phyloP scores from a whole-genome alignment of 495 filamentous ascomycete genomes.

The Penicillium antarcticum region DNA sequence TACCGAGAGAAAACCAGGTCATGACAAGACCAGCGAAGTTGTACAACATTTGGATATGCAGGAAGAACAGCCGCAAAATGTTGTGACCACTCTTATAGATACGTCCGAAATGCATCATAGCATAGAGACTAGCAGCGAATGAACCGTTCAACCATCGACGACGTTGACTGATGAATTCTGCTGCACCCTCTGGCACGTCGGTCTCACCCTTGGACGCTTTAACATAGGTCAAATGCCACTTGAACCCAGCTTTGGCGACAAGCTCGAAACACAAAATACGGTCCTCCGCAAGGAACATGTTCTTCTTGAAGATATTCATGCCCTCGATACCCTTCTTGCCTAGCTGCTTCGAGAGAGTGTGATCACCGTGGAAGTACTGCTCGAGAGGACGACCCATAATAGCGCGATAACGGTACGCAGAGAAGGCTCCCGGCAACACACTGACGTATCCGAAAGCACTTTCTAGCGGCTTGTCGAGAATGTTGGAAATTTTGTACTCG shows the following conservation, averaged over 20 bases:
- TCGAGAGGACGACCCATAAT: constrained; percentile 96
- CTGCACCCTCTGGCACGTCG: constrained; percentile 91
- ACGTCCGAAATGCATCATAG: constrained; percentile 95
- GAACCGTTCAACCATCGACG: constrained; percentile 98
- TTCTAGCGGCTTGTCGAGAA: constrained; percentile 97
- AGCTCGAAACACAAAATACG: constrained; percentile 99
- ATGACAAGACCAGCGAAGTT: constrained; percentile 84
- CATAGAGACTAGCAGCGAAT: constrained; percentile 93
- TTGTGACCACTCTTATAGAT: constrained; percentile 98
- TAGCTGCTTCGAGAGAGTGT: constrained; percentile 88
- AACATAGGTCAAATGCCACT: constrained; percentile 98
- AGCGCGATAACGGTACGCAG: constrained; percentile 92
- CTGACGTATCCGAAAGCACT: constrained; percentile 95
- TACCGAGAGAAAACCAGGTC: constrained; percentile 92
- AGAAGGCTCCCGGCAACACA: constrained; percentile 97
- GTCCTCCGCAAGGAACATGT: constrained; percentile 99
- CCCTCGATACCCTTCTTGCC: constrained; percentile 99
- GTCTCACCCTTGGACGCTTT: constrained; percentile 98
- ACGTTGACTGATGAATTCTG: constrained; percentile 95
- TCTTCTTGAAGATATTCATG: constrained; percentile 99
- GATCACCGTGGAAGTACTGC: constrained; percentile 99
- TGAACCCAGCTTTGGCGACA: constrained; percentile 95
- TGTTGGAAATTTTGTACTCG: constrained; percentile 99
- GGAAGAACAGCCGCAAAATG: constrained; percentile 91
- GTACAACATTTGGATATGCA: constrained; percentile 93